Evolutionary conservation across 2,329 filamentous ascomycete species (phyloP), one percentile per base, ranked within the genome.

Genomic region (Hypoxylon sp.): DNA sequence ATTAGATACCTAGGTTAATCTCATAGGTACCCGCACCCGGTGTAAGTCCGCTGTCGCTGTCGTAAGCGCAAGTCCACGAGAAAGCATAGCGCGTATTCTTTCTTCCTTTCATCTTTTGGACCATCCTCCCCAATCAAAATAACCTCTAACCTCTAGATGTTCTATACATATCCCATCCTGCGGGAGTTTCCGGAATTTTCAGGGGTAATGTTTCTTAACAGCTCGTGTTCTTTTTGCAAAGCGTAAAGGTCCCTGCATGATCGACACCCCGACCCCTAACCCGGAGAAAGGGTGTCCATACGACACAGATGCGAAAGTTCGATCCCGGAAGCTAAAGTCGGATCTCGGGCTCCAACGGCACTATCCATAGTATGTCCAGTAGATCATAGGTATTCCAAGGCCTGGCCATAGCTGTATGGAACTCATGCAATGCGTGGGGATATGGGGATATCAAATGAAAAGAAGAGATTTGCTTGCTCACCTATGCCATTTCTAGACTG

Each of bases 191-290:
- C 39, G 5, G 17, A 20, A 43, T 20, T 7, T 43, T n/a, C 39
- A 43, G 39, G 39, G 39, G 39, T 43, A n/a, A 19, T 41, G 3
- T 41, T 19, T 43, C 11, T 7, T 22, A 53, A 50, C 34, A 51
- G 43, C 22, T 49, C 32, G n/a, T 20, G 17, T 28, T 10, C 28
- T 28, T 17, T 28, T 13, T 32, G 30, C 11, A 32, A 28, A 26
- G 57, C 58, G 41, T 19, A 52, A 52, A 55, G 32, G 59, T 62
- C 55, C 60, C 62, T 65, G 62, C 62, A 65, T 55, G 58, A 65
- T 62, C 62, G 55, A 48, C 58, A 15, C 32, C 32, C 13, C 6
- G 30, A 32, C 30, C 30, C 30, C 30, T 32, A 13, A 13, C 58
- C 58, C 26, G 7, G 22, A 47, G 46, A 44, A 53, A 50, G 47